Base-by-base conservation (phyloP, 306 rosid genomes). In the Dicorynia guianensis region DNA sequence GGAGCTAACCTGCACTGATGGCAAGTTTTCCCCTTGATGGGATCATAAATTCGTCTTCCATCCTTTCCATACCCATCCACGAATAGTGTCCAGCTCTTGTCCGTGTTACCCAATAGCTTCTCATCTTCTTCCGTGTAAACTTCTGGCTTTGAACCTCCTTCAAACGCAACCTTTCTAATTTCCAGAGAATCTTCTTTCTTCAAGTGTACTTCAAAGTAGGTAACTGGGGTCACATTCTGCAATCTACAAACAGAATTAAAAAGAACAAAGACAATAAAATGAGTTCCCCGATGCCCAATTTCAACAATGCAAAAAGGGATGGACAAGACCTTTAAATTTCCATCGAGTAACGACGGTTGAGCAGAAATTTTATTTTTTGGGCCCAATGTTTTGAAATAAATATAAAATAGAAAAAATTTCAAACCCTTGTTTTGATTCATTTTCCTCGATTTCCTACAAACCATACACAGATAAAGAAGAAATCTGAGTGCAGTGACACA, bases 1-100 rank as follows among this genome's bases (percentile, higher is more conserved):
- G 14, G 2, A 66, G 12, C 65, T 38, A 39, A 95, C 99, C 97
- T 92, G 96, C 99, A 96, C 82, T 96, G 99, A 58, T 96, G 99
- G 72, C 99, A 92, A 74, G 94, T 89, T 83, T 93, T 92, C 17
- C 98, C 98, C 46, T 36, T 89, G 34, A 84, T 30, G 11, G 80
- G 79, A 38, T 96, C 99, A 76, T 92, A 92, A 55, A 96, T 81
- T 75, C 96, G 85, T 72, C 82, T 90, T 47, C 98, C 97, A 67
- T 92, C 93, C 38, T 78, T 82, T 13, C 96, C 96, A 82, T 19
- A 65, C 11, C 99, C 99, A 85, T 96, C 98, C 34, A 86, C 93
- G 57, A 96, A 92, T 5, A 92, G 81, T 10, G 82, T 81, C 99
- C 97, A 96, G 71, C 78, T 83, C 83, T 79, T 92, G 59, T 90